Conservation (phyloP, 1,284 basidiomycete genomes). For the Thecaphora thlaspeos region DNA sequence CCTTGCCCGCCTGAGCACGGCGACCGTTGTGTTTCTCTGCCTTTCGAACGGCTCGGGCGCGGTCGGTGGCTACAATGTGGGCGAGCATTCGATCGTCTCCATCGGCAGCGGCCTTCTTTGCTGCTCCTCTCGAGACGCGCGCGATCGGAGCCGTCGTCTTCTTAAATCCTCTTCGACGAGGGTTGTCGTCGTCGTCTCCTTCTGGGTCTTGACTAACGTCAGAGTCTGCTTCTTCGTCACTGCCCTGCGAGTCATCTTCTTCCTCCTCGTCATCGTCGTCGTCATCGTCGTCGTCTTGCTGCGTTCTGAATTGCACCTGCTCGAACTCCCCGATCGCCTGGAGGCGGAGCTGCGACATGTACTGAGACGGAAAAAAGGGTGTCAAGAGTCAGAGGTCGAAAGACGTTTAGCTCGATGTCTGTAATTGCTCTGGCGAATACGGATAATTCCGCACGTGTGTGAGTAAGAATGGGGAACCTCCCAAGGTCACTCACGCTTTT, state of each 20-base stretch:
- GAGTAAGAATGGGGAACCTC: too few relatives aligned
- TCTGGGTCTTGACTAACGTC: too few relatives aligned
- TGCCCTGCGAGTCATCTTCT: constrained; percentile 7
- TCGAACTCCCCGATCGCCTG: constrained; percentile 10
- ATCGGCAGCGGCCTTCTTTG: constrained; percentile 13
- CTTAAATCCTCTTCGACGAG: constrained; percentile 68
- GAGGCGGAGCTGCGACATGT: constrained; percentile 33
- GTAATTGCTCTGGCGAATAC: too few relatives aligned
- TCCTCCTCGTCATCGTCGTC: constrained; percentile 11
- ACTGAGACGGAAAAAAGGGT: too few relatives aligned
- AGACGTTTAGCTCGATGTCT: neutral
- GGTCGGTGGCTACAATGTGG: constrained; percentile 38
- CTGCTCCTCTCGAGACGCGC: constrained; percentile 22
- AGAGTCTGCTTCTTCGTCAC: constrained; percentile 24
- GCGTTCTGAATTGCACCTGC: neutral
- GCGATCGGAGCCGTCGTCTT: neutral
- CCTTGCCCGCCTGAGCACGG: constrained; percentile 35
- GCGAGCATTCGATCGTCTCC: constrained; percentile 31
- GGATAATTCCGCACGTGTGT: too few relatives aligned
- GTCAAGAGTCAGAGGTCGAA: too few relatives aligned
- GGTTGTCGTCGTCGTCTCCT: constrained; percentile 61
- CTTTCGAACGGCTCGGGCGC: constrained; percentile 27
- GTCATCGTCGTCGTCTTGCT: constrained; percentile 20
- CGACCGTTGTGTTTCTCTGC: constrained; percentile 42
- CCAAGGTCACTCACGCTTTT: constrained; percentile 30